Percentiles rank a stretch among this genome's conserved stretches.
Evolutionary conservation across 495 filamentous ascomycete genomes (phyloP).

Genomic region (Daldinia decipiens): DNA sequence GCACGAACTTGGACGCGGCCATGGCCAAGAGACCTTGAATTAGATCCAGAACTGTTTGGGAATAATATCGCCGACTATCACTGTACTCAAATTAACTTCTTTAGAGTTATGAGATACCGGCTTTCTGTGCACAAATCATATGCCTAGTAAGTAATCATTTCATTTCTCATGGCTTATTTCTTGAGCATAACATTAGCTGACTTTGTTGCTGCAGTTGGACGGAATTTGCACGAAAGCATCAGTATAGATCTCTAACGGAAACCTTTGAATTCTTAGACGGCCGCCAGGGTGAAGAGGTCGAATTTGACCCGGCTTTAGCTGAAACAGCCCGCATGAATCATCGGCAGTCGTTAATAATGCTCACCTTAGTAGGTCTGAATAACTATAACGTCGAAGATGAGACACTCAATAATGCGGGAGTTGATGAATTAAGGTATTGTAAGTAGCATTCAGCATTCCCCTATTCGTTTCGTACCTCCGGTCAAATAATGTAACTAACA

Average conservation of each 20-base stretch:
- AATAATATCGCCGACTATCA: background rate
- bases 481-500: background rate
- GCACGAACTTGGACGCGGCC: background rate
- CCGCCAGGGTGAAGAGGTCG: background rate
- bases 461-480: background rate
- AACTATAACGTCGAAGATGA: background rate
- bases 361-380: background rate
- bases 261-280: background rate
- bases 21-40: no score
- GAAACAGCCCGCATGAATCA: background rate
- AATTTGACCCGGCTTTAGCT: background rate
- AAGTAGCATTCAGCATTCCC: background rate
- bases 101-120: conserved; percentile 15
- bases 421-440: background rate
- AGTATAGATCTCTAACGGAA: background rate
- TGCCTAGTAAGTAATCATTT: background rate
- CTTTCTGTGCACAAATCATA: conserved; percentile 1
- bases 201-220: background rate
- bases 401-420: background rate
- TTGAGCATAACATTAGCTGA: background rate
- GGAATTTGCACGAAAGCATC: background rate
- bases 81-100: conserved; percentile 16
- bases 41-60: background rate
- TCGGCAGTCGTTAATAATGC: background rate
- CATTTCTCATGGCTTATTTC: background rate